Conservation (phyloP, 2,329 filamentous ascomycete genomes). For the Hymenoscyphus linearis region DNA sequence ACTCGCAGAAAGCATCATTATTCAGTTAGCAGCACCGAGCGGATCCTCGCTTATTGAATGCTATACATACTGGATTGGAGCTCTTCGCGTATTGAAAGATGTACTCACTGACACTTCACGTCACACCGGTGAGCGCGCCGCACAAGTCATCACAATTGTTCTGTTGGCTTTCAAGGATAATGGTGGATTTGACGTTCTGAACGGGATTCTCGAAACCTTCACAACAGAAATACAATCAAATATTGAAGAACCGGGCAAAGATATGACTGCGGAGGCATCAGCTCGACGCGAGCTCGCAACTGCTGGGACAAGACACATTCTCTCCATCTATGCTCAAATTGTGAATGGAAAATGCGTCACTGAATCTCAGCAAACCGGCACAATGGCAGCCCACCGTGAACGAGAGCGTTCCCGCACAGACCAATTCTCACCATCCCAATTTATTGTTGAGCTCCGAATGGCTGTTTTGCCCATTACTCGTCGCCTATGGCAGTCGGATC, state of each 20-base stretch:
- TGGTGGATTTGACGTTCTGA: slow-evolving; percentile 69
- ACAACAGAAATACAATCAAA: slow-evolving; percentile 48
- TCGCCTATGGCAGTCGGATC: slow-evolving; percentile 77
- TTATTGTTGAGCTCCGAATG: slow-evolving; percentile 80
- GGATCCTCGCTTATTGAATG: slow-evolving; percentile 52
- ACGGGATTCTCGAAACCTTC: slow-evolving; percentile 66
- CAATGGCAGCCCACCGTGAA: slow-evolving; percentile 46
- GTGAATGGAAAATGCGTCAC: slow-evolving; percentile 72
- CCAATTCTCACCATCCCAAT: slow-evolving; percentile 64
- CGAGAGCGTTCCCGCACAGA: slow-evolving; percentile 52
- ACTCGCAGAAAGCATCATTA: slow-evolving; percentile 65
- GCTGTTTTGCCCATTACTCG: slow-evolving; percentile 71
- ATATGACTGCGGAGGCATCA: slow-evolving; percentile 28
- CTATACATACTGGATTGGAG: slow-evolving; percentile 77
- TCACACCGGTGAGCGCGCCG: slow-evolving; percentile 29
- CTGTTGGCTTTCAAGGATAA: slow-evolving; percentile 81
- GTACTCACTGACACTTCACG: slow-evolving; percentile 62
- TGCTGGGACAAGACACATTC: slow-evolving; percentile 70
- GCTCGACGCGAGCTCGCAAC: slow-evolving; percentile 39
- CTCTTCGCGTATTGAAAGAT: slow-evolving; percentile 71
- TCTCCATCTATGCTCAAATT: slow-evolving; percentile 74
- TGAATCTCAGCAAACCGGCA: slow-evolving; percentile 64
- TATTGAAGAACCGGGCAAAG: slow-evolving; percentile 21
- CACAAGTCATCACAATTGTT: slow-evolving; percentile 65
- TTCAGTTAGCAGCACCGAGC: slow-evolving; percentile 49